Conservation (phyloP, 768 basidiomycete genomes). For the Melanogaster broomeanus region DNA sequence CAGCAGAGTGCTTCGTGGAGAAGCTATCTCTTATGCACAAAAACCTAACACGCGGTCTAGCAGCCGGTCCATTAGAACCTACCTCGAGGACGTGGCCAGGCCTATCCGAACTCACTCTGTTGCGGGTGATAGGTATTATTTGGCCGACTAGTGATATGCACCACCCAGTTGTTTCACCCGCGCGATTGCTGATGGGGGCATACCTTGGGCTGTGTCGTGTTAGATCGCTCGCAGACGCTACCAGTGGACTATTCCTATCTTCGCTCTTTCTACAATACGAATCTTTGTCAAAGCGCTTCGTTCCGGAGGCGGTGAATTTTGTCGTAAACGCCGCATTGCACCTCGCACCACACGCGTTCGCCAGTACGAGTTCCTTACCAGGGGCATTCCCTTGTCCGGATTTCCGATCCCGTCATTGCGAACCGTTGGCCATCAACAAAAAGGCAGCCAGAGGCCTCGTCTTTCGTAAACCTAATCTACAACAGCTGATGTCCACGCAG, state of each 20-base stretch:
- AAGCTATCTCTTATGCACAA: conserved; percentile 93
- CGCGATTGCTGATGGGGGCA: conserved; percentile 85
- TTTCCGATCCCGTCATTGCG: conserved; percentile 52
- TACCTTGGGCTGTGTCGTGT: conserved; percentile 87
- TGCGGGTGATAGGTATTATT: conserved; percentile 75
- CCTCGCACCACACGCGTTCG: conserved; percentile 66
- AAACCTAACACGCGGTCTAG: conserved; percentile 84
- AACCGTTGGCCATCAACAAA: conserved; percentile 37
- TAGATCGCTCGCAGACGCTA: conserved; percentile 70
- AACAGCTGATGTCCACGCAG: conserved; percentile 38
- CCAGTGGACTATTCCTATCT: conserved; percentile 87
- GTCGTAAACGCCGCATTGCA: conserved; percentile 68
- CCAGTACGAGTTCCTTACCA: conserved; percentile 50
- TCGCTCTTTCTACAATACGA: conserved; percentile 88
- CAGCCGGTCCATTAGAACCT: conserved; percentile 58
- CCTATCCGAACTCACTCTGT: conserved; percentile 73
- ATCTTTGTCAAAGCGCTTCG: conserved; percentile 75
- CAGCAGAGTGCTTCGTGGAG: conserved; percentile 75
- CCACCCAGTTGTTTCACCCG: conserved; percentile 85
- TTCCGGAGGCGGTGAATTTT: conserved; percentile 91
- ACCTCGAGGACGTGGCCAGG: conserved; percentile 89
- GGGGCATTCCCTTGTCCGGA: conserved; percentile 75
- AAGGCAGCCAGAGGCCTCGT: conserved; percentile 43
- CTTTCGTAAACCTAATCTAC: conserved; percentile 49
- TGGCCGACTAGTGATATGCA: conserved; percentile 97